Percentiles rank a stretch among this genome's conserved stretches.
These are phyloP conservation scores for Myriangium duriaei DNA, from an alignment of 2,329 filamentous ascomycete genomes.

Conservation along the genomic window DNA sequence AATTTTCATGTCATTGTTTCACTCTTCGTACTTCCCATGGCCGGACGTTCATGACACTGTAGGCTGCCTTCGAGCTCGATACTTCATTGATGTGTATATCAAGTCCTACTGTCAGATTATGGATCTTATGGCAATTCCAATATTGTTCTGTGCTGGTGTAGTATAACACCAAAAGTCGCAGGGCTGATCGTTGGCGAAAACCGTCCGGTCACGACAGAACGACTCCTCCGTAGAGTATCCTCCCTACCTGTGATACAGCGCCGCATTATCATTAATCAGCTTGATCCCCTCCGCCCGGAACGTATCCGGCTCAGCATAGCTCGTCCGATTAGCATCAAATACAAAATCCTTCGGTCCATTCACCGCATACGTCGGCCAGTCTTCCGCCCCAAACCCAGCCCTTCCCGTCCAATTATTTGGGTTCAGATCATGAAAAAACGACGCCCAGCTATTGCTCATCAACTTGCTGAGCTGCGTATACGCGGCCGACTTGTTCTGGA, in stretches of 20 bases:
- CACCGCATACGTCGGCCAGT: constrained; percentile 30
- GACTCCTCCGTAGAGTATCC: too few species aligned
- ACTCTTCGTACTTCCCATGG: too few species aligned
- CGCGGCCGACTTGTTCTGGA: constrained; percentile 22
- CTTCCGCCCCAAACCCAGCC: constrained; percentile 5
- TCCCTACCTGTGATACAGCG: constrained; percentile 9
- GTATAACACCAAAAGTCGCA: too few species aligned
- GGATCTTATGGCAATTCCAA: too few species aligned
- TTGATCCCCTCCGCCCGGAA: constrained; percentile 33
- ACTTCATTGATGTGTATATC: too few species aligned
- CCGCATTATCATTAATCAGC: constrained; percentile 22
- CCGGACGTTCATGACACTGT: too few species aligned
- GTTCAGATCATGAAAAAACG: constrained; percentile 31
- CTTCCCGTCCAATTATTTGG: constrained; percentile 23
- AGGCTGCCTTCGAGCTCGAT: too few species aligned
- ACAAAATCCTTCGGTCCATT: constrained; percentile 29
- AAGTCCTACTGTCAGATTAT: too few species aligned
- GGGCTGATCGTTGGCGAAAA: too few species aligned
- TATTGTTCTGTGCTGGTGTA: too few species aligned
- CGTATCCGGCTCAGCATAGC: constrained; percentile 30
- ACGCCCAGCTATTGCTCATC: constrained; percentile 35
- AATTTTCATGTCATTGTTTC: too few species aligned
- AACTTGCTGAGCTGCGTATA: constrained; percentile 29
- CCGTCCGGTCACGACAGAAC: too few species aligned
- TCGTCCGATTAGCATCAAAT: constrained; percentile 33